phyloP scores from a whole-genome alignment of 345 rosid genomes.

The Moricandia moricandioides region DNA sequence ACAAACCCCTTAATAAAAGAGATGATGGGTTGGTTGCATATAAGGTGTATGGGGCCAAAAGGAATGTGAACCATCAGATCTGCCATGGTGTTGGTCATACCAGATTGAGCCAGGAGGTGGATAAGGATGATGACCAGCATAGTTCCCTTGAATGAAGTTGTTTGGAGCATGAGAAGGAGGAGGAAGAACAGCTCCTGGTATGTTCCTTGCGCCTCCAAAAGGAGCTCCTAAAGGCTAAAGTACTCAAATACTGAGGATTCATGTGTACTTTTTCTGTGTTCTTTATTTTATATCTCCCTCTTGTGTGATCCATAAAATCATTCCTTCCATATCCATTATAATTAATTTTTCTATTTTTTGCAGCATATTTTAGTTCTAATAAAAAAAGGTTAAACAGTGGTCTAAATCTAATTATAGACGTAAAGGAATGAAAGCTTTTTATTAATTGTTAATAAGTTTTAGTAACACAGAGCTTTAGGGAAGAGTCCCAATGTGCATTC shows the following conservation, averaged over 20 bases:
- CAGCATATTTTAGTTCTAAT: too few species aligned
- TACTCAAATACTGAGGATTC: slow-evolving; percentile 38
- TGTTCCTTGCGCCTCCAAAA: slow-evolving; percentile 53
- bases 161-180: slow-evolving; percentile 44
- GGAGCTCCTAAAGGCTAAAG: slow-evolving; percentile 45
- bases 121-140: slow-evolving; percentile 50
- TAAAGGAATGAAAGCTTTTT: too few species aligned
- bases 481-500: too few species aligned
- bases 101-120: slow-evolving; percentile 48
- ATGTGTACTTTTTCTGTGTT: slow-evolving; percentile 54
- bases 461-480: too few species aligned
- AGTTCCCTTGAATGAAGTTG: slow-evolving; percentile 57
- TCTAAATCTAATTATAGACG: too few species aligned
- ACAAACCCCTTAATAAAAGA: not conserved
- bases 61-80: slow-evolving; percentile 52
- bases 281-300: slow-evolving; percentile 62
- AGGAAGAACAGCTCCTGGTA: slow-evolving; percentile 45
- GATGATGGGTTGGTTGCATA: slow-evolving; percentile 35
- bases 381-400: too few species aligned
- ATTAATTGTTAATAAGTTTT: too few species aligned
- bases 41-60: slow-evolving; percentile 67
- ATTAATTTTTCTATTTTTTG: too few species aligned
- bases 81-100: slow-evolving; percentile 36
- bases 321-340: slow-evolving; percentile 49
- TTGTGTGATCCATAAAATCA: slow-evolving; percentile 52